phyloP scores from a whole-genome alignment of 805 yeast genomes.

The Ogataea neopini region DNA sequence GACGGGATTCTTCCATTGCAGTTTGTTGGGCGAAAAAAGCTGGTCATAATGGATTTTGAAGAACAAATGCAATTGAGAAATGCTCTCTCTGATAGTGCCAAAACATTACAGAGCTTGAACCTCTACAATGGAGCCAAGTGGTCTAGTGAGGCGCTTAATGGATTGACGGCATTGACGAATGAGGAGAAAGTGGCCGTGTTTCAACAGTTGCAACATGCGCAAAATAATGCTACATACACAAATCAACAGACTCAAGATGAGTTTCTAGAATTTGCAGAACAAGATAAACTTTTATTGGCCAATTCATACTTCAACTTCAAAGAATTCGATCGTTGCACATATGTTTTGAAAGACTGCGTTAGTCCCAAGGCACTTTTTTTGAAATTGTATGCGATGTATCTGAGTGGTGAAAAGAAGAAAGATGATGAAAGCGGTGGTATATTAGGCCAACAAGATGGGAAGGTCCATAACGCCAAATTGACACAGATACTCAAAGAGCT shows the following conservation, averaged over 20 bases:
- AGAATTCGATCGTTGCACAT: constrained; percentile 80
- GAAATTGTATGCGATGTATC: constrained; percentile 63
- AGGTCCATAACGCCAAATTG: constrained; percentile 32
- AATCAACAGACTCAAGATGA: constrained; percentile 24
- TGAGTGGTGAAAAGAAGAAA: constrained; percentile 75
- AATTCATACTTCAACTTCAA: constrained; percentile 74
- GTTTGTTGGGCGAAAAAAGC: not conserved
- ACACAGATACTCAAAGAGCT: constrained; percentile 44
- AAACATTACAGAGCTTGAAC: constrained; percentile 54
- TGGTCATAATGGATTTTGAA: constrained; percentile 29
- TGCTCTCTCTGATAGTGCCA: constrained; percentile 42
- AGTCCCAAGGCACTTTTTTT: constrained; percentile 60
- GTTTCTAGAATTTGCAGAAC: constrained; percentile 36
- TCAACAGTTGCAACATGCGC: constrained; percentile 19
- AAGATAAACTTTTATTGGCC: constrained; percentile 57
- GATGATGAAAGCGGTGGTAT: constrained; percentile 75
- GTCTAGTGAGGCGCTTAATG: constrained; percentile 79
- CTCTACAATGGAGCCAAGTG: constrained; percentile 76
- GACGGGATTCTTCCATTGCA: not conserved
- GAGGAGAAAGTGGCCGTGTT: constrained; percentile 24
- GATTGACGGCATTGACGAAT: constrained; percentile 39
- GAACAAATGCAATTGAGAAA: constrained; percentile 28
- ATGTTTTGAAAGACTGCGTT: constrained; percentile 51
- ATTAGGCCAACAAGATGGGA: constrained; percentile 43
- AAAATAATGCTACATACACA: constrained; percentile 13